Base-by-base conservation (phyloP, 2,329 filamentous ascomycete species). In the Claviceps africana region DNA sequence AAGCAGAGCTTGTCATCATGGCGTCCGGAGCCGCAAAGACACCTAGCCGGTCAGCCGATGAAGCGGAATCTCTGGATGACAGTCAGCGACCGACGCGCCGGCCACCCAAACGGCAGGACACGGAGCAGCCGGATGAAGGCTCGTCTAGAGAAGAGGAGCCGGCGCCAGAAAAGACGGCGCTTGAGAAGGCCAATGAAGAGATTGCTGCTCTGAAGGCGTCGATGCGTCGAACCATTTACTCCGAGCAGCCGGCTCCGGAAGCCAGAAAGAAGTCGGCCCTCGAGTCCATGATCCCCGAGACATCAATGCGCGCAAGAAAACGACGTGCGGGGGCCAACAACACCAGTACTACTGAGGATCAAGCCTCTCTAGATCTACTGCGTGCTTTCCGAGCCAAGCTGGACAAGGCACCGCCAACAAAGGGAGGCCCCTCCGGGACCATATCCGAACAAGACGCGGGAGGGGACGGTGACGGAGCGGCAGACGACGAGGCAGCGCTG, bases 361-460 rank as follows among this genome's bases (percentile, higher is more conserved):
- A 78, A 54, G 77, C 79, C 50, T 75, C 85, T 0, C 64, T 95
- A 17, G 78, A 83, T 52, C 71, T 90, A 43, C 77, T 97, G 53
- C 83, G 84, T 54, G 83, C 82, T 0, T 98, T 97, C 70, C 85
- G 84, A 61, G 78, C 81, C 3, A 88, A 86, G 57, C 75, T 98
- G 5, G 85, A 86, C 45, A 70, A 72, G 31, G 73, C 69, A 6
- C 64, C 73, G 19, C 62, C 72, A 53, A 67, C 72, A 53, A 72
- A 70, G 57, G 65, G 68, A 57, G 65, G 68, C 37, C 55, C 55
- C 11, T 19, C 42, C 70, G 47, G 72, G 67, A 15, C 64, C 70
- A 25, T 61, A 70, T 51, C 66, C 71, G 55, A 72, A 28, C 58
- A 62, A 10, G 61, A 63, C 13, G 62, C 62, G 33, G 59, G 58